Base-by-base conservation (phyloP, 441 rosid genomes). In the Adansonia madagascariensis region DNA sequence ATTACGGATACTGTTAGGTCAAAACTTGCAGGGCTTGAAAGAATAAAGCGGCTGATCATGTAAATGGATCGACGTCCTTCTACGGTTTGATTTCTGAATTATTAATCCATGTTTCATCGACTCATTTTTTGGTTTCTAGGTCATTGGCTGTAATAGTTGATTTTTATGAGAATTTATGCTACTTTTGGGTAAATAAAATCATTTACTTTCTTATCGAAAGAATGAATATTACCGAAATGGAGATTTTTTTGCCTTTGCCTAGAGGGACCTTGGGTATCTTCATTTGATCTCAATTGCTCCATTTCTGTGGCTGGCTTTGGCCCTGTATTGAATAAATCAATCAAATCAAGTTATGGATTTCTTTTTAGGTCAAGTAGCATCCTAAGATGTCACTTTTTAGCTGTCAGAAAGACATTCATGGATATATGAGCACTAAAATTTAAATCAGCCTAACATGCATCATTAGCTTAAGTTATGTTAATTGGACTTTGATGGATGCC, bases 311-410 rank as follows among this genome's bases (percentile, higher is more conserved):
- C 12, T 55, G 59, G 69, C 47, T 71, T 53, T 53, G 49, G 60
- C 60, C 59, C 60, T 6, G 5, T 5, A 17, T 17, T 55, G 62
- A 57, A 57, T 57, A 62, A 68, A 69, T 65, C 73, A 63, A 78
- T 76, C 86, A 80, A 75, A 46, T 78, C 47, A 10, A 15, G 3
- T 8, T 31, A 77, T 55, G 8, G 61, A 73, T 57, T 44, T 44
- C 57, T 75, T 76, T 83, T 80, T 75, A 43, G 74, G 62, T 43
- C 15, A 53, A 15, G 53, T 18, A 55, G 83, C 71, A 83, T 80
- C 83, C 83, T 78, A 80, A 64, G 85, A 71, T 64, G 78, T 46
- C 50, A 71, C 85, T 83, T 83, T 81, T 49, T 74, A 67, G 55
- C 68, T 78, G 77, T 50, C 75, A 67, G 68, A 72, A 80, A 44